These are phyloP conservation scores for Tuber indicum DNA, from an alignment of 495 filamentous ascomycete genomes.

Conservation along the genomic window DNA sequence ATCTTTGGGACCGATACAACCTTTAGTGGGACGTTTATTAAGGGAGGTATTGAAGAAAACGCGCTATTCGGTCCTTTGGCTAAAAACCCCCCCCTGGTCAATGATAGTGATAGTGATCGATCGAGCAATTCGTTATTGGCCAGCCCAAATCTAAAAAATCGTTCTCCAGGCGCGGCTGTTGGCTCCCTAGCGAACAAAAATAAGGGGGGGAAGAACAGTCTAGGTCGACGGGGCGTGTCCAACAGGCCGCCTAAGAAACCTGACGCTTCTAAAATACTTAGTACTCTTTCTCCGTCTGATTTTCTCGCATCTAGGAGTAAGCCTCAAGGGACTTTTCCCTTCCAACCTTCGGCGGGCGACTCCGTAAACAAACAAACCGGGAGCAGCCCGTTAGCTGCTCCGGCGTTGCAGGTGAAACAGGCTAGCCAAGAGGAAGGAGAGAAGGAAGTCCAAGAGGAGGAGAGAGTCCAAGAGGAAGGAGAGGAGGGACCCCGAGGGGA, in stretches of 20 bases:
- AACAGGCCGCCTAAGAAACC: slow-evolving; percentile 18
- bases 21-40: slow-evolving; percentile 27
- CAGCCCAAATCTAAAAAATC: slow-evolving; percentile 8
- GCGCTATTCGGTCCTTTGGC: slow-evolving; percentile 30
- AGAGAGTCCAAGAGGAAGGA: slow-evolving; percentile 45
- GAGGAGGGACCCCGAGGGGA: slow-evolving; percentile 48
- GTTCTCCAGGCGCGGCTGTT: slow-evolving; percentile 9
- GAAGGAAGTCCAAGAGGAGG: slow-evolving; percentile 45
- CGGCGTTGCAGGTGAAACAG: slow-evolving; percentile 17
- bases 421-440: slow-evolving; percentile 45
- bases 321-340: background rate
- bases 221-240: slow-evolving; percentile 22
- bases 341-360: slow-evolving; percentile 4
- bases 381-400: slow-evolving; percentile 35
- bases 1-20: slow-evolving; percentile 23
- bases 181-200: slow-evolving; percentile 7
- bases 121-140: background rate
- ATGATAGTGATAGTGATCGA: slow-evolving; percentile 17
- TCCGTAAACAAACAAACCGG: slow-evolving; percentile 10
- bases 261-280: slow-evolving; percentile 13
- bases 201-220: slow-evolving; percentile 22
- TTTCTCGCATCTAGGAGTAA: background rate
- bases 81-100: slow-evolving; percentile 2
- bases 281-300: slow-evolving; percentile 1
- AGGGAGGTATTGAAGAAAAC: slow-evolving; percentile 19